Conservation (phyloP, 805 yeast species). For the Starmerella ratchasimensis region DNA sequence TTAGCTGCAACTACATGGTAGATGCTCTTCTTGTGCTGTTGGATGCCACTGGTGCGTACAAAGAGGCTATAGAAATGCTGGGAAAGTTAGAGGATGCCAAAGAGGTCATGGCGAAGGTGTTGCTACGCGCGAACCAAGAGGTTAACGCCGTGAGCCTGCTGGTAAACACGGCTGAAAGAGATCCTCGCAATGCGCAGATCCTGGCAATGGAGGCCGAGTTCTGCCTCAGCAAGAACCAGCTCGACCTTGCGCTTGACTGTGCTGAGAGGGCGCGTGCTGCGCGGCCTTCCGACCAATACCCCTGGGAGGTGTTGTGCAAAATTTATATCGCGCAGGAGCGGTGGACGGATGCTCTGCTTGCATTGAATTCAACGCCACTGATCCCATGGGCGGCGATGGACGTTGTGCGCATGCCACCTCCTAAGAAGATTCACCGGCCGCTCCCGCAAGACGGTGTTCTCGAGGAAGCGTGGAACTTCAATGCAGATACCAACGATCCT, state of each 20-base stretch:
- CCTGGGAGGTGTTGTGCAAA: conserved; percentile 56
- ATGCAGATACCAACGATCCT: conserved; percentile 23
- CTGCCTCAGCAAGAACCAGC: conserved; percentile 40
- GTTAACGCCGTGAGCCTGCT: conserved; percentile 35
- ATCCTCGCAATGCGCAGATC: conserved; percentile 45
- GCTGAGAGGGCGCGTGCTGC: conserved; percentile 50
- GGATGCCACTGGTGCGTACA: conserved; percentile 50
- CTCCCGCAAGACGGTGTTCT: conserved; percentile 42
- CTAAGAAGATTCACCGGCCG: conserved; percentile 36
- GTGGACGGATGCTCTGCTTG: conserved; percentile 44
- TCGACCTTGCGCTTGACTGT: conserved; percentile 42
- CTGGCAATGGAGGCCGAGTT: conserved; percentile 52
- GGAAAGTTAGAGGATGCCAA: conserved; percentile 38
- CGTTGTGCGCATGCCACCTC: conserved; percentile 31
- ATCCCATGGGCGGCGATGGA: conserved; percentile 37
- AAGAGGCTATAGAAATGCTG: conserved; percentile 46
- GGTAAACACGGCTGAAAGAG: conserved; percentile 29
- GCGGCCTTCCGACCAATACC: conserved; percentile 61
- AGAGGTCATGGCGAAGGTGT: conserved; percentile 33
- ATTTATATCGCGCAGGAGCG: conserved; percentile 45
- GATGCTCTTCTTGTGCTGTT: conserved; percentile 58
- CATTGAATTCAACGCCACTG: conserved; percentile 68
- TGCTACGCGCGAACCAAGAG: conserved; percentile 33
- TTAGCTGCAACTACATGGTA: conserved; percentile 52
- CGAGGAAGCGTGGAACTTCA: conserved; percentile 35